A percentile compares a stretch with the other conserved stretches of the same genome.
Evolutionary conservation across 2,329 filamentous ascomycete genomes (phyloP).

Genomic region (Colletotrichum karsti): DNA sequence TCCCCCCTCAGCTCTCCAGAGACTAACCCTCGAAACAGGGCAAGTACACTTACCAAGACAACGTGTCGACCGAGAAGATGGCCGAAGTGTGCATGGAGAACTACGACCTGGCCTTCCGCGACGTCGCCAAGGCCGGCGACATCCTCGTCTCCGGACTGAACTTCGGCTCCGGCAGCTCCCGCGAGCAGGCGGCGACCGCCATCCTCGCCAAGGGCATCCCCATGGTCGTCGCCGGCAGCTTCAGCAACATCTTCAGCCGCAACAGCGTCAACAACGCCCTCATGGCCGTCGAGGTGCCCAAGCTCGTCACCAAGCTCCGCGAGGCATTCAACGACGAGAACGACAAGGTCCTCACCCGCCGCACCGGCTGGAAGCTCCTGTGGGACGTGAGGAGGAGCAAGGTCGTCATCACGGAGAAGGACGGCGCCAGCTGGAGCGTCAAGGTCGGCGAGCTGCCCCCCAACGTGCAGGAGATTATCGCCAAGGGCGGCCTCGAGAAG

Average conservation of each 20-base stretch:
- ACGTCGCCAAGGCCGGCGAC: constrained; percentile 73
- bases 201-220: constrained; percentile 84
- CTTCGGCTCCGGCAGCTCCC: constrained; percentile 83
- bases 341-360: constrained; percentile 68
- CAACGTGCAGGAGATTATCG: constrained; percentile 88
- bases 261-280: constrained; percentile 85
- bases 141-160: constrained; percentile 89
- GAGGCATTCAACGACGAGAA: constrained; percentile 61
- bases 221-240: constrained; percentile 81
- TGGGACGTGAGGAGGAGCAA: constrained; percentile 82
- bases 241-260: constrained; percentile 83
- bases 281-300: constrained; percentile 75
- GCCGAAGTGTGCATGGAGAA: constrained; percentile 92
- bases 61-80: constrained; percentile 81
- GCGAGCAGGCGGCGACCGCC: constrained; percentile 90
- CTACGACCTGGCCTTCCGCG: constrained; percentile 79
- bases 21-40: neutral
- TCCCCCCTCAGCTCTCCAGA: neutral
- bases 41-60: constrained; percentile 92
- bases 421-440: constrained; percentile 76
- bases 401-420: constrained; percentile 75
- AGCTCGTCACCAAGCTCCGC: constrained; percentile 71
- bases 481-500: constrained; percentile 78
- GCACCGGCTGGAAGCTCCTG: constrained; percentile 83
- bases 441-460: constrained; percentile 85